Evolutionary conservation across 192 early-diverging fungal species (phyloP), one percentile per base, ranked within the genome.

Genomic region (Globomyces pollinis-pini): DNA sequence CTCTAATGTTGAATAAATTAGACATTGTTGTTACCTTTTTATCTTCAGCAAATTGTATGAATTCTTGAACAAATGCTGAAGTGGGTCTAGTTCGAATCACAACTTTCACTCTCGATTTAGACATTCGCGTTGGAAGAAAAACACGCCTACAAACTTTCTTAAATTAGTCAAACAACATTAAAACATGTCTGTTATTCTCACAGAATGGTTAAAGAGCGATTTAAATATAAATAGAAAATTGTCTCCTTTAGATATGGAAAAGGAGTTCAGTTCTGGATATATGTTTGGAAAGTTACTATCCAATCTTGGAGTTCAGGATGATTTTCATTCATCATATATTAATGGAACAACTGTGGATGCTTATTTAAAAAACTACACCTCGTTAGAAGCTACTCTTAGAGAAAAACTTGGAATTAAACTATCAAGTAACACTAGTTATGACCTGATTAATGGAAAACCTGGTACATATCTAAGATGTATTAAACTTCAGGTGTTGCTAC

Each of bases 51-150:
- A 83, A 74, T 20, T 69, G 61, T 33, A 83, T 69, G 18, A 77
- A 62, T 43, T 77, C 62, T 20, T 70, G 44, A 4, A 77, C 82
- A 61, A 84, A 80, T n/a, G 75, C 65, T 23, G 68, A 65, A 0
- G 82, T 80, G 16, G 82, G 82, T 26, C 82, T 61, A 9, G 82
- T 83, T 12, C 82, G 60, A 24, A 84, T 68, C n/a, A 84, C 67
- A 3, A 83, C 82, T 41, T 72, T 69, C 45, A 84, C 79, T n/a
- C n/a, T n/a, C n/a, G n/a, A n/a, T n/a, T n/a, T n/a, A n/a, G n/a
- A n/a, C n/a, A n/a, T n/a, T n/a, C n/a, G n/a, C n/a, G n/a, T n/a
- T n/a, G n/a, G n/a, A n/a, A n/a, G n/a, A n/a, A n/a, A n/a, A n/a
- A n/a, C n/a, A n/a, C n/a, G n/a, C n/a, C n/a, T n/a, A n/a, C n/a